A percentile compares a stretch with the other conserved stretches of the same genome.
Evolutionary conservation across 495 filamentous ascomycete genomes (phyloP).

Genomic region (Xanthoparmelia taractica): DNA sequence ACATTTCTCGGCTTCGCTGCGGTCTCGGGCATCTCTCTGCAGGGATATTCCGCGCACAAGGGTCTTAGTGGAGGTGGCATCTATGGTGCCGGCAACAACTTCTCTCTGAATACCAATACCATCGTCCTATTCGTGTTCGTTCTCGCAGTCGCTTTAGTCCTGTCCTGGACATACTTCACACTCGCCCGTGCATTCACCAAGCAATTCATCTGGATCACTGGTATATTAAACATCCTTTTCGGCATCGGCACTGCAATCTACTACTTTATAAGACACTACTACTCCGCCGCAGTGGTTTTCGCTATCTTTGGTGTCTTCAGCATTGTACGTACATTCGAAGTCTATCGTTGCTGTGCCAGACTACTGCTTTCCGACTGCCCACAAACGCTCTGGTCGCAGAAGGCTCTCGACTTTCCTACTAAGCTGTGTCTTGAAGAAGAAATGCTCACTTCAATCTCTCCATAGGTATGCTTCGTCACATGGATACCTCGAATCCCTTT

Average conservation of each 20-base stretch:
- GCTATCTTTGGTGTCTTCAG: slow-evolving; percentile 73
- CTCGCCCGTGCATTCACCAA: slow-evolving; percentile 76
- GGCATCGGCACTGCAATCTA: slow-evolving; percentile 62
- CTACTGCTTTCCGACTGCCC: not conserved
- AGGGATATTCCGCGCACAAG: slow-evolving; percentile 63
- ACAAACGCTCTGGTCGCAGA: not conserved
- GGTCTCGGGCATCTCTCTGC: slow-evolving; percentile 66
- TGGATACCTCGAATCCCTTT: slow-evolving; percentile 89
- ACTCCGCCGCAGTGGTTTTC: slow-evolving; percentile 77
- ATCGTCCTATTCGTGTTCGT: slow-evolving; percentile 76
- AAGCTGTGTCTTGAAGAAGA: not conserved
- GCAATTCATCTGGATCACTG: slow-evolving; percentile 82
- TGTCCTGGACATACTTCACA: slow-evolving; percentile 70
- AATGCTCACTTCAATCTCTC: not conserved
- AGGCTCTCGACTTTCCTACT: not conserved
- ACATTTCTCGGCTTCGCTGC: slow-evolving; percentile 70
- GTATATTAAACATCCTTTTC: slow-evolving; percentile 59
- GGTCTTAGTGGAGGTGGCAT: slow-evolving; percentile 66
- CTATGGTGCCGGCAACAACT: slow-evolving; percentile 55
- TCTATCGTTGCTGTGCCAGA: not conserved
- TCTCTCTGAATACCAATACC: slow-evolving; percentile 72
- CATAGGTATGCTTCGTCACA: slow-evolving; percentile 53
- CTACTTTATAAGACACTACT: slow-evolving; percentile 60
- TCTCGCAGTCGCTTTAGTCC: slow-evolving; percentile 58
- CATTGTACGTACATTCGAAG: slow-evolving; percentile 41